A percentile compares a stretch with the other conserved stretches of the same genome.
Evolutionary conservation across 805 yeast genomes (phyloP).

Genomic region (Candida chauliodis): DNA sequence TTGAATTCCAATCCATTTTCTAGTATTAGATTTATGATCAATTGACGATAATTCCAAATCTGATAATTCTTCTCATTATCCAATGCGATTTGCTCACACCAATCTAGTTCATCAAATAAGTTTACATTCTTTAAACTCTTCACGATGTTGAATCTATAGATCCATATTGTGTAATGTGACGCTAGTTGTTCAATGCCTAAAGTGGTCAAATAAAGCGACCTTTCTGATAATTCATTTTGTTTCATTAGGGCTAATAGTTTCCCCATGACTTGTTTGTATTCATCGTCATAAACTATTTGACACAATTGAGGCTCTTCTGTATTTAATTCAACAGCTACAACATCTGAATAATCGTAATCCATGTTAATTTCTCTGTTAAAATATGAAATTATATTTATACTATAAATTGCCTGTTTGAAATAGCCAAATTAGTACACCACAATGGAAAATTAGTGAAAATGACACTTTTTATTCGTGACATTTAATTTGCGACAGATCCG

Average conservation of each 20-base stretch:
- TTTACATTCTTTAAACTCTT: slow-evolving; percentile 28
- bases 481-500: no score
- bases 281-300: slow-evolving; percentile 67
- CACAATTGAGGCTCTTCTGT: slow-evolving; percentile 51
- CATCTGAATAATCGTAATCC: slow-evolving; percentile 35
- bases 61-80: slow-evolving; percentile 89
- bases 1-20: slow-evolving; percentile 22
- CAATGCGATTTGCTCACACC: slow-evolving; percentile 76
- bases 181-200: slow-evolving; percentile 66
- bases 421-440: no score
- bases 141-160: slow-evolving; percentile 56
- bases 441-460: no score
- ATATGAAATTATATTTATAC: no score
- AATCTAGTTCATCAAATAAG: slow-evolving; percentile 57
- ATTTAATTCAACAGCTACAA: slow-evolving; percentile 39
- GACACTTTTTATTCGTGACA: no score
- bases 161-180: slow-evolving; percentile 93
- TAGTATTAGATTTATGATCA: slow-evolving; percentile 44
- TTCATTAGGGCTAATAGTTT: slow-evolving; percentile 57
- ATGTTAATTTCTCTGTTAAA: not conserved
- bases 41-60: slow-evolving; percentile 91
- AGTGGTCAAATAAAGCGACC: slow-evolving; percentile 69
- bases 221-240: slow-evolving; percentile 56
- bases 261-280: slow-evolving; percentile 62
- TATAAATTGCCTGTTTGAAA: no score